phyloP scores from a whole-genome alignment of 371 early-diverging fungal genomes.

The Mucor plumbeus region DNA sequence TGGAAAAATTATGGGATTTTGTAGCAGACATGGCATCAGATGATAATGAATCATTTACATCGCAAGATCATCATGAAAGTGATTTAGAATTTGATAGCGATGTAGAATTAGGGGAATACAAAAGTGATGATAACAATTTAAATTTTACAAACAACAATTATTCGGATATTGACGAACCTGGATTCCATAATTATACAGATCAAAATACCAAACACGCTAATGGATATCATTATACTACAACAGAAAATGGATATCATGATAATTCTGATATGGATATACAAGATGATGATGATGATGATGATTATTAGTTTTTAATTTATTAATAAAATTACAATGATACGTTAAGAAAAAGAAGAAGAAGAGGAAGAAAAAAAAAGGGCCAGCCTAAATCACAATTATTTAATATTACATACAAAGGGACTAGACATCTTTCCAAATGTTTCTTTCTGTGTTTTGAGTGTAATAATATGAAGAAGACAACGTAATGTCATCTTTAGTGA shows the following conservation, averaged over 20 bases:
- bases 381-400: background rate
- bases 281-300: conserved; percentile 16
- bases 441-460: background rate
- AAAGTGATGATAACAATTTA: conserved; percentile 6
- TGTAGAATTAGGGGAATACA: conserved; percentile 12
- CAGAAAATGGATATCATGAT: conserved; percentile 14
- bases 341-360: background rate
- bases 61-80: conserved; percentile 22
- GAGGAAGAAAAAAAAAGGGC: background rate
- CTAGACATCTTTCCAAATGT: background rate
- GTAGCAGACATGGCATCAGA: conserved; percentile 33
- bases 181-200: conserved; percentile 4
- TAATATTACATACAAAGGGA: too few relatives aligned
- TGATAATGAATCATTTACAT: conserved; percentile 18
- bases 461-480: background rate
- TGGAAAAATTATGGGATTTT: conserved; percentile 46
- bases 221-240: background rate
- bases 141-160: background rate
- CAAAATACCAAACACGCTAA: background rate
- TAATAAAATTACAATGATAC: background rate
- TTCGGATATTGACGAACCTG: conserved; percentile 13
- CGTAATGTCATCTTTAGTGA: background rate
- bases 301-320: background rate
- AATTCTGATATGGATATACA: conserved; percentile 19
- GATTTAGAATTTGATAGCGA: conserved; percentile 24